Evolutionary conservation across 495 filamentous ascomycete genomes (phyloP).

Genomic region (Lophiotrema nucula): DNA sequence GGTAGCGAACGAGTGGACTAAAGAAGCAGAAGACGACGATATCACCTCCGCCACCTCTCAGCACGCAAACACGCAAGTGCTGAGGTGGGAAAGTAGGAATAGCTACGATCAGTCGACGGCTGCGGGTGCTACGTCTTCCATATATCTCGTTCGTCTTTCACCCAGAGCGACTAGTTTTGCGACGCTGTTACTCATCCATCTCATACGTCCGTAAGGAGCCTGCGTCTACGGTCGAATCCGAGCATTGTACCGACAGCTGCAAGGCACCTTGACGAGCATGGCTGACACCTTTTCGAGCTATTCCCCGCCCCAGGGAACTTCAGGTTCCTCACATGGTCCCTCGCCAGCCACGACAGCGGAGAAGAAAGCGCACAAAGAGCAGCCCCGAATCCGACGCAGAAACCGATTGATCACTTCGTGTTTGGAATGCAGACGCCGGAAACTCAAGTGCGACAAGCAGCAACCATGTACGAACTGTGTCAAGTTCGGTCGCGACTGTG

Average conservation of each 20-base stretch:
- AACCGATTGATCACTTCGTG: slow-evolving; percentile 70
- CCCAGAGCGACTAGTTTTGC: neutral
- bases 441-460: slow-evolving; percentile 76
- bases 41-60: too few species aligned
- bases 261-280: neutral
- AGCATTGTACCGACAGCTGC: neutral
- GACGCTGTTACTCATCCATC: neutral
- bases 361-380: slow-evolving; percentile 10
- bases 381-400: slow-evolving; percentile 53
- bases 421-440: slow-evolving; percentile 71
- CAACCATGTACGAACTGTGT: slow-evolving; percentile 70
- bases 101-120: too few species aligned
- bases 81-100: too few species aligned
- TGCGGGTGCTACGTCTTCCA: too few species aligned
- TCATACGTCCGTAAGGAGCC: neutral
- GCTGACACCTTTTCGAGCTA: neutral
- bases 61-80: too few species aligned
- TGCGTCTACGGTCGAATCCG: neutral
- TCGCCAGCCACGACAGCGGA: too few species aligned
- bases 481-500: slow-evolving; percentile 60
- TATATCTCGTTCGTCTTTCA: neutral
- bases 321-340: neutral
- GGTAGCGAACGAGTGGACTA: neutral
- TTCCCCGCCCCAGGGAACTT: neutral
- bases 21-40: too few species aligned